phyloP scores from a whole-genome alignment of 192 early-diverging fungal species.

The Gonapodya sp. region DNA sequence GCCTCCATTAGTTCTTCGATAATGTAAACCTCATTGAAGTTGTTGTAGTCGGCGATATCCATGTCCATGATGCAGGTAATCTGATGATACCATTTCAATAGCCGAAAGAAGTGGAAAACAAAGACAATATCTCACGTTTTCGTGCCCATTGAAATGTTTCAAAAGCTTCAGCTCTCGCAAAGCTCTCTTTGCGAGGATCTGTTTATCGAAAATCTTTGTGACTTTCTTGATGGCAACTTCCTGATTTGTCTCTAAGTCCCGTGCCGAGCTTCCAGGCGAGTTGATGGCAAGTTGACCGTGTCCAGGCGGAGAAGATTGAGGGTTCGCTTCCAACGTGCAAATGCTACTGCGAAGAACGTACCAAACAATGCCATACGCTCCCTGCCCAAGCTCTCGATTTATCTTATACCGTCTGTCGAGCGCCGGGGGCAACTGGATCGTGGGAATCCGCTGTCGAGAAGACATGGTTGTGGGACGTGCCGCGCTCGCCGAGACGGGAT shows the following conservation, averaged over 20 bases:
- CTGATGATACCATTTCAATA: conserved; percentile 20
- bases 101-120: background rate
- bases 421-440: conserved; percentile 30
- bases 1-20: conserved; percentile 99
- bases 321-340: background rate
- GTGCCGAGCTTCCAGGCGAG: conserved; percentile 58
- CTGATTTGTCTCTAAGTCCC: conserved; percentile 64
- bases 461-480: too few relatives aligned
- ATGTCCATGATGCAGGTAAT: conserved; percentile 53
- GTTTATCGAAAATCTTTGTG: conserved; percentile 17
- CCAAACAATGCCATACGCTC: conserved; percentile 84
- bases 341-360: conserved; percentile 20
- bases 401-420: conserved; percentile 56
- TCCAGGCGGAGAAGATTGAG: background rate
- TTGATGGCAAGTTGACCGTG: background rate
- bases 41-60: conserved; percentile 56
- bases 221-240: conserved; percentile 36
- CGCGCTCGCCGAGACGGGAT: too few relatives aligned
- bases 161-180: conserved; percentile 88
- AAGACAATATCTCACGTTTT: conserved; percentile 53
- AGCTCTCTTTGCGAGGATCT: conserved; percentile 63
- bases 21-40: conserved; percentile 92
- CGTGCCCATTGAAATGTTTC: conserved; percentile 85
- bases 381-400: conserved; percentile 74
- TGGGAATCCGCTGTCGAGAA: background rate